These are phyloP conservation scores for Pestalotiopsis sp. DNA, from an alignment of 2,329 filamentous ascomycete species.

Conservation along the genomic window DNA sequence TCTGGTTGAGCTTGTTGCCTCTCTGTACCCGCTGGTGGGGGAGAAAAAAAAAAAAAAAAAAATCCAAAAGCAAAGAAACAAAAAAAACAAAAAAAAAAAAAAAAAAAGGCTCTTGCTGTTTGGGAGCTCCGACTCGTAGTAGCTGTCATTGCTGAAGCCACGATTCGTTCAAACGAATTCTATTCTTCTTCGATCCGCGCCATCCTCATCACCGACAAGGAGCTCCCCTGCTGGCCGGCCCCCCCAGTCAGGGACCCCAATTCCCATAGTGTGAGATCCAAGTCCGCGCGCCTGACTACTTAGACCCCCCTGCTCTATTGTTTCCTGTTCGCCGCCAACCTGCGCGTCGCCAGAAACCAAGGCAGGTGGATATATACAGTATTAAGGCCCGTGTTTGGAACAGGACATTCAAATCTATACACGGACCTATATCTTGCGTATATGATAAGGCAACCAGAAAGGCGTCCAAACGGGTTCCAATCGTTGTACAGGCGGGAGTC, in stretches of 20 bases:
- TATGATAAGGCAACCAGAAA: too few species aligned
- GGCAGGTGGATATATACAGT: background rate
- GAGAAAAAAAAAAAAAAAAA: too few species aligned
- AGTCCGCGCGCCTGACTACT: background rate
- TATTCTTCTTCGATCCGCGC: background rate
- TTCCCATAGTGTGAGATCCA: background rate
- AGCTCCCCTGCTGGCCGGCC: background rate
- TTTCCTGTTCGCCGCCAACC: background rate
- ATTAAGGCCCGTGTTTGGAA: too few species aligned
- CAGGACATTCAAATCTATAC: too few species aligned
- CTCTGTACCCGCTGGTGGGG: background rate
- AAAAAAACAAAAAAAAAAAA: too few species aligned
- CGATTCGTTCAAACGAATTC: background rate
- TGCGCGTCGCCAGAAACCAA: background rate
- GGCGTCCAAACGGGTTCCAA: too few species aligned
- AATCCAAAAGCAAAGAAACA: too few species aligned
- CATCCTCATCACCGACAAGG: background rate
- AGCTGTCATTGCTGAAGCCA: conserved; percentile 1
- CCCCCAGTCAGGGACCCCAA: background rate
- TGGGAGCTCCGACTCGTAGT: background rate
- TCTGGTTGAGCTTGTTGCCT: background rate
- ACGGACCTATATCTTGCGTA: too few species aligned
- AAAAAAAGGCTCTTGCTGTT: background rate
- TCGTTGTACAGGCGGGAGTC: too few species aligned
- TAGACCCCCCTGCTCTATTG: background rate